Percentiles rank a stretch among this genome's conserved stretches.
phyloP scores from a whole-genome alignment of 768 basidiomycete genomes.

The Rhodotorula diobovata region DNA sequence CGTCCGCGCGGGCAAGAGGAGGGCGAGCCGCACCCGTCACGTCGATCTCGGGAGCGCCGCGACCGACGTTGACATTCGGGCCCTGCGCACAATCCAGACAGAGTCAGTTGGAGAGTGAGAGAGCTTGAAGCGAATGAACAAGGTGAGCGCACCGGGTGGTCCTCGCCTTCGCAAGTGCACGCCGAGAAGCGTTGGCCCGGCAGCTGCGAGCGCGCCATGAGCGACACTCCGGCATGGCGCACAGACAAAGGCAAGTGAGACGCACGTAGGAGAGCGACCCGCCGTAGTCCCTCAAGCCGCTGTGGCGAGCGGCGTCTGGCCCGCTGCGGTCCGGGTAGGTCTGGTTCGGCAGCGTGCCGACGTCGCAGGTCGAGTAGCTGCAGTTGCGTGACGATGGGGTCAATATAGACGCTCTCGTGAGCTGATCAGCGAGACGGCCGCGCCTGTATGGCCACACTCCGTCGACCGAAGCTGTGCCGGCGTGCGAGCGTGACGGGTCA shows the following conservation, averaged over 20 bases:
- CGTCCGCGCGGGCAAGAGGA: background rate
- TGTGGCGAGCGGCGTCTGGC: slow-evolving; percentile 55
- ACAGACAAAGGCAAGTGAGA: slow-evolving; percentile 52
- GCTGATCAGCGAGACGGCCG: background rate
- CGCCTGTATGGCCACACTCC: slow-evolving; percentile 57
- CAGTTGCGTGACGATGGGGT: slow-evolving; percentile 58
- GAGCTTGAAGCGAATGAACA: slow-evolving; percentile 51
- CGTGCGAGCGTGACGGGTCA: background rate
- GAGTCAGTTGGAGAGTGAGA: no score
- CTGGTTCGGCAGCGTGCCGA: slow-evolving; percentile 65
- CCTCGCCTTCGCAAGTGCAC: slow-evolving; percentile 72
- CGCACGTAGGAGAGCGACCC: slow-evolving; percentile 42
- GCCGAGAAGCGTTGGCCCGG: slow-evolving; percentile 81
- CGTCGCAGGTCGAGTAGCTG: slow-evolving; percentile 64
- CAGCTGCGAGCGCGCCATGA: slow-evolving; percentile 52
- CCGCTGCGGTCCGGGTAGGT: slow-evolving; percentile 52
- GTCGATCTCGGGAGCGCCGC: slow-evolving; percentile 70
- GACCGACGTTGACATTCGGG: slow-evolving; percentile 59
- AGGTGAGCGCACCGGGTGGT: slow-evolving; percentile 75
- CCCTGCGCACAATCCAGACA: background rate
- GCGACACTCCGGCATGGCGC: slow-evolving; percentile 57
- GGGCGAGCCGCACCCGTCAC: background rate
- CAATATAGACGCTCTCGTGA: slow-evolving; percentile 58
- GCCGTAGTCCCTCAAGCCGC: slow-evolving; percentile 49
- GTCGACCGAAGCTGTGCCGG: slow-evolving; percentile 49